Percentiles rank a stretch among this genome's conserved stretches.
These are phyloP conservation scores for Tremellales sp. DNA, from an alignment of 1,284 basidiomycete species.

Conservation along the genomic window DNA sequence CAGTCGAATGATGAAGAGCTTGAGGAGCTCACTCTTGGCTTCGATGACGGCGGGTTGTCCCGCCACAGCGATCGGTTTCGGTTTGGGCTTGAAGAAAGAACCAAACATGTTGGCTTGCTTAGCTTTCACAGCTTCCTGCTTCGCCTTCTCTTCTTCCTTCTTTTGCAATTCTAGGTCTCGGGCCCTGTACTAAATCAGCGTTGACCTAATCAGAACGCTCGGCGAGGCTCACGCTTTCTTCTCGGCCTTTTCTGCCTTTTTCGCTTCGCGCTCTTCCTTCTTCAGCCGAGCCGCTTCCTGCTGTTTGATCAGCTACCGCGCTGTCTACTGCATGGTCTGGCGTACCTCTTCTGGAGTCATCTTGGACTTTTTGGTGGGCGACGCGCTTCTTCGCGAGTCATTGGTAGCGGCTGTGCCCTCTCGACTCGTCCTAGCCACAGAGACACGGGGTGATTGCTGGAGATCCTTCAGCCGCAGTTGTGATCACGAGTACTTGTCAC, in stretches of 20 bases:
- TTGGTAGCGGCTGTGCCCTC: conserved; percentile 27
- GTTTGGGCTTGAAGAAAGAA: conserved; percentile 34
- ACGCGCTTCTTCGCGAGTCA: conserved; percentile 25
- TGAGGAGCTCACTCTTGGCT: neutral
- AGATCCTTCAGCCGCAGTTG: neutral
- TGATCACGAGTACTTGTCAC: neutral
- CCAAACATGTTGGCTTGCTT: conserved; percentile 34
- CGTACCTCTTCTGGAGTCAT: conserved; percentile 38
- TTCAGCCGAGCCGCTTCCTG: conserved; percentile 31
- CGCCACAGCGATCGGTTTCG: conserved; percentile 3
- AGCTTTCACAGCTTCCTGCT: conserved; percentile 3
- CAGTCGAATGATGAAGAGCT: neutral
- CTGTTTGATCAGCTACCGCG: conserved; percentile 6
- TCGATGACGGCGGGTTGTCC: too few species aligned
- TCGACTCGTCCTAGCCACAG: conserved; percentile 13
- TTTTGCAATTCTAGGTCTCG: conserved; percentile 34
- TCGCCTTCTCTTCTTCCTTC: conserved; percentile 18
- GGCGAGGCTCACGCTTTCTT: conserved; percentile 28
- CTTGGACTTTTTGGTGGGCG: conserved; percentile 32
- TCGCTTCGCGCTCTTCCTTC: conserved; percentile 26
- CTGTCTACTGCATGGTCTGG: neutral
- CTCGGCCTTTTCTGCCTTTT: conserved; percentile 17
- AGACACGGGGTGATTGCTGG: neutral
- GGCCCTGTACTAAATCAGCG: conserved; percentile 16
- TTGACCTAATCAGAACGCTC: neutral